Evolutionary conservation across 2,329 filamentous ascomycete genomes (phyloP), one percentile per base, ranked within the genome.

Genomic region (Cladosporium colombiae): DNA sequence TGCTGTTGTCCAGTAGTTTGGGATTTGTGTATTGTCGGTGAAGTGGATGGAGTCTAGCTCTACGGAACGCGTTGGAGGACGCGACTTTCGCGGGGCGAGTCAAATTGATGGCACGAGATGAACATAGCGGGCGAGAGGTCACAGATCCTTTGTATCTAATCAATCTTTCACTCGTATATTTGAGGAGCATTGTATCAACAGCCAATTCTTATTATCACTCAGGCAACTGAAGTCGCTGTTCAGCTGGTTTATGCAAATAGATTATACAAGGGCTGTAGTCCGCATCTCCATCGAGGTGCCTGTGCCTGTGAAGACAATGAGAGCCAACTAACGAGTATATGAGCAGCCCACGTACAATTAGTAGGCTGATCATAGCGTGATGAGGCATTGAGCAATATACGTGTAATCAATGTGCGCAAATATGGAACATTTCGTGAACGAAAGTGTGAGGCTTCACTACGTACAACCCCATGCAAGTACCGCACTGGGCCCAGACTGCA

Each of bases 11-110:
- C 3, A 27, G 46, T 37, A 4, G 31, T n/a, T 40, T 23, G 2
- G 4, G n/a, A 16, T 37, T 3, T n/a, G 23, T 4, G 18, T 61
- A 10, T 50, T 61, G 58, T 61, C 58, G 58, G 57, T 60, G 57
- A 60, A 31, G 57, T 23, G 31, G 37, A 7, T 50, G 37, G 14
- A 50, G 23, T 21, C 21, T 49, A 33, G 57, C 31, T 46, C 16
- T 7, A 37, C 10, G 21, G 25, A 49, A 60, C 57, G 57, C 57
- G 57, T 49, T 49, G 33, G 21, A 35, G 33, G 31, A 40, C 55
- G 31, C 33, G 33, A 33, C 37, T 40, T 35, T 40, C 31, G 55
- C 33, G 55, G 31, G 55, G 55, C 31, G 31, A 16, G 18, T 57
- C 23, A n/a, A 33, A 57, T 57, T 25, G 55, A 27, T 27, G 31